Base-by-base conservation (phyloP, 257 asterid genomes). In the Salvia hispanica region DNA sequence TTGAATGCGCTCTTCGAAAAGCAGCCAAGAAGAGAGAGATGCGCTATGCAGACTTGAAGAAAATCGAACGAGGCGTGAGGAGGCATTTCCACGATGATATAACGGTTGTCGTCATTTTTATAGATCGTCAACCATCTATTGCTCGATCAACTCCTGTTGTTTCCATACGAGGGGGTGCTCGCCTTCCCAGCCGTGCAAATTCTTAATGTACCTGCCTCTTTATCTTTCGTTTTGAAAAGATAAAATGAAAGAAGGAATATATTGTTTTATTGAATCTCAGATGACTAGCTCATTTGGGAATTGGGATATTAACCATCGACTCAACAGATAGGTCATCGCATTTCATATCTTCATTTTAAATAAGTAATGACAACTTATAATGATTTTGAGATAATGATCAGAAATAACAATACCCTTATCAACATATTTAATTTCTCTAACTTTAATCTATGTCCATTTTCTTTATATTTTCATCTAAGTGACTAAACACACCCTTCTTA, bases 51-150 rank as follows among this genome's bases (percentile, higher is more conserved):
- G 97, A 94, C 77, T 72, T 94, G 56, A 90, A 93, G 87, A 90
- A 93, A 64, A 93, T 93, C 0, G 97, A 86, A 12, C 61, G 90
- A 54, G 99, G 99, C 0, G 90, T 94, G 48, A 85, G 97, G 81
- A 84, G 99, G 76, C 96, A 91, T 87, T 94, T 94, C 78, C 99
- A 94, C 11, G 99, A 94, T 14, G 99, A 94, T 73, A 88, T 94
- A 63, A 83, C 96, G 0, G 99, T 84, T 2, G 88, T 85, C 53
- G 95, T 91, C 5, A 86, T 91, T 67, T 91, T 81, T 66, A 63
- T 91, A 33, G 93, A 91, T 69, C 80, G 42, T 7, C 76, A 71
- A 14, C 69, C 80, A 55, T 67, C 82, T 9, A 13, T 67, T 47
- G 82, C 62, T 44, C 72, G 82, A 72, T 62, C 65, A 54, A 62